Percentiles rank a stretch among this genome's conserved stretches.
Evolutionary conservation across 495 filamentous ascomycete species (phyloP).

Genomic region (Cercophora scortea): DNA sequence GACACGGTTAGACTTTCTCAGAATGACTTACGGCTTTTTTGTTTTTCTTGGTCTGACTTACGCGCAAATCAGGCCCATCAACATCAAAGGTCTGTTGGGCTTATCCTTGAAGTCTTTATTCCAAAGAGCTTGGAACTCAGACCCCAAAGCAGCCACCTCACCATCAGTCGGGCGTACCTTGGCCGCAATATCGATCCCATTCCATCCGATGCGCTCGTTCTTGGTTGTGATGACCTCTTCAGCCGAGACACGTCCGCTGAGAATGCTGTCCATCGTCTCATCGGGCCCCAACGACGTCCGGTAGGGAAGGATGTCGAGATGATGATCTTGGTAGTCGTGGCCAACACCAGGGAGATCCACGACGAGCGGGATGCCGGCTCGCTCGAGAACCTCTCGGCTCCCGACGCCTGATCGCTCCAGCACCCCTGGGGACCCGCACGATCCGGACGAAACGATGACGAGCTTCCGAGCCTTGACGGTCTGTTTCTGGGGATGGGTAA

Average conservation of each 20-base stretch:
- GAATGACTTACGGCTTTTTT: neutral
- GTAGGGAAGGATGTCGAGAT: constrained; percentile 25
- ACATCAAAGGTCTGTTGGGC: constrained; percentile 31
- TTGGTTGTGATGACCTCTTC: constrained; percentile 17
- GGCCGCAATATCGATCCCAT: constrained; percentile 34
- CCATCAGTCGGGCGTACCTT: constrained; percentile 37
- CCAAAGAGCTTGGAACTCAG: constrained; percentile 33
- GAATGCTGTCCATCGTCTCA: constrained; percentile 30
- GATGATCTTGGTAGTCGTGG: constrained; percentile 42
- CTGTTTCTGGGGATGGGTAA: neutral
- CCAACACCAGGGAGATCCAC: constrained; percentile 43
- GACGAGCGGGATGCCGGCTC: constrained; percentile 24
- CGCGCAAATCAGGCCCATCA: constrained; percentile 11
- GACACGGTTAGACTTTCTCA: too few relatives aligned
- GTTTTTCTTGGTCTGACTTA: neutral
- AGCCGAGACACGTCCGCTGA: constrained; percentile 11
- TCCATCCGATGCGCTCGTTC: constrained; percentile 36
- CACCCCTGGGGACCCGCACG: constrained; percentile 46
- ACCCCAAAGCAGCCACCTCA: constrained; percentile 31
- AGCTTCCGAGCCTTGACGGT: constrained; percentile 33
- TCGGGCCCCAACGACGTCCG: constrained; percentile 18
- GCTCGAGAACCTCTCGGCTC: constrained; percentile 22
- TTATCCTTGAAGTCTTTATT: constrained; percentile 35
- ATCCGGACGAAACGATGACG: constrained; percentile 55
- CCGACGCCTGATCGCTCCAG: constrained; percentile 60